A percentile compares a stretch with the other conserved stretches of the same genome.
phyloP scores from a whole-genome alignment of 2,329 filamentous ascomycete genomes.

The Fusarium phyllophilum region DNA sequence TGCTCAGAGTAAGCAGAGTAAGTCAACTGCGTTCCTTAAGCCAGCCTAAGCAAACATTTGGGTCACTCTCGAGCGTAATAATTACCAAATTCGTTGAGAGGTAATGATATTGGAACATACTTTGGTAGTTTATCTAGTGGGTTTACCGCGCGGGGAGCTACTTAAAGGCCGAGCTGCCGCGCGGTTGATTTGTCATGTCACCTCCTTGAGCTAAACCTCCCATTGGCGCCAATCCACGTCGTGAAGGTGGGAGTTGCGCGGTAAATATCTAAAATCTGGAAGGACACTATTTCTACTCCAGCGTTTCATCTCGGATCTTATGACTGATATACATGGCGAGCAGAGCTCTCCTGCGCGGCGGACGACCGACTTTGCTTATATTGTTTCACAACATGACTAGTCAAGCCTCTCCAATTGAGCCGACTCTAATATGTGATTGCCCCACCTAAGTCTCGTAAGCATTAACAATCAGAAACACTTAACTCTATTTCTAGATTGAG shows the following conservation, averaged over 20 bases:
- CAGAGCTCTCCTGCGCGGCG: background rate
- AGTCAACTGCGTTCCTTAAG: no score
- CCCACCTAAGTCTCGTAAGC: background rate
- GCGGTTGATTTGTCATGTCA: background rate
- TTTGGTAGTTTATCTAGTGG: no score
- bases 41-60: no score
- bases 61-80: no score
- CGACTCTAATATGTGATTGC: background rate
- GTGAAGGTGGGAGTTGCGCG: fast-evolving
- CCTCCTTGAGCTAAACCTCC: background rate
- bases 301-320: fast-evolving
- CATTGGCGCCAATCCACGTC: background rate
- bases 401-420: no score
- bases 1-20: no score
- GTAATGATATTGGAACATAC: no score
- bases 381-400: background rate
- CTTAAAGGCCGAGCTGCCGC: background rate
- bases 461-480: background rate
- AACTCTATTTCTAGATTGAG: background rate
- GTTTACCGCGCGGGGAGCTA: no score
- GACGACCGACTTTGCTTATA: background rate
- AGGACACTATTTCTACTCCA: background rate
- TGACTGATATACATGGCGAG: fast-evolving
- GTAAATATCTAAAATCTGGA: background rate
- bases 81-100: no score